phyloP scores from a whole-genome alignment of 2,329 filamentous ascomycete genomes.

The Diaporthe longicolla region DNA sequence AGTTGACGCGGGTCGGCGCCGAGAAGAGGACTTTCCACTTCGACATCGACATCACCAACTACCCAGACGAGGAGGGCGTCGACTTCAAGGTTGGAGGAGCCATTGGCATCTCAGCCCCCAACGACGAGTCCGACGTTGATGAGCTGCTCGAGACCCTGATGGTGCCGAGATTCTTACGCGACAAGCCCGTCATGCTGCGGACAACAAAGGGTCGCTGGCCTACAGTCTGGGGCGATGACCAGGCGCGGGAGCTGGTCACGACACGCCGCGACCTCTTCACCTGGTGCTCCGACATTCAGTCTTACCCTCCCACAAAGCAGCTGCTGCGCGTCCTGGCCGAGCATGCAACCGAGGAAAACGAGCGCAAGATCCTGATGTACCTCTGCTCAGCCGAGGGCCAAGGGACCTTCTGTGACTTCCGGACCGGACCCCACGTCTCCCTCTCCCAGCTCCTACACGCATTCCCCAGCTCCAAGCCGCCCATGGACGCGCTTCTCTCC shows the following conservation, averaged over 20 bases:
- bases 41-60: constrained; percentile 95
- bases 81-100: constrained; percentile 98
- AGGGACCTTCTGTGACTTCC: constrained; percentile 92
- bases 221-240: constrained; percentile 96
- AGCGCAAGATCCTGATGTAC: constrained; percentile 90
- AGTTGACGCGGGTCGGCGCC: constrained; percentile 88
- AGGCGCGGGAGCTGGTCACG: constrained; percentile 86
- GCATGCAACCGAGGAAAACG: constrained; percentile 82
- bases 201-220: constrained; percentile 92
- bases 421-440: constrained; percentile 89
- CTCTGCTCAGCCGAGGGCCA: constrained; percentile 93
- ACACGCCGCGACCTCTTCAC: constrained; percentile 92
- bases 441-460: constrained; percentile 88
- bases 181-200: constrained; percentile 84
- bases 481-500: constrained; percentile 84
- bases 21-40: constrained; percentile 99
- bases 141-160: constrained; percentile 86
- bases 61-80: constrained; percentile 82
- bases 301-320: constrained; percentile 89
- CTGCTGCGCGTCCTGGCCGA: constrained; percentile 90
- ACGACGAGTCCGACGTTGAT: constrained; percentile 82
- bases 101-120: constrained; percentile 93
- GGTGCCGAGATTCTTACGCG: constrained; percentile 84
- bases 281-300: constrained; percentile 96
- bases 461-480: constrained; percentile 92